Base-by-base conservation (phyloP, 75 land plant species). In the Selaginella tamariscina region DNA sequence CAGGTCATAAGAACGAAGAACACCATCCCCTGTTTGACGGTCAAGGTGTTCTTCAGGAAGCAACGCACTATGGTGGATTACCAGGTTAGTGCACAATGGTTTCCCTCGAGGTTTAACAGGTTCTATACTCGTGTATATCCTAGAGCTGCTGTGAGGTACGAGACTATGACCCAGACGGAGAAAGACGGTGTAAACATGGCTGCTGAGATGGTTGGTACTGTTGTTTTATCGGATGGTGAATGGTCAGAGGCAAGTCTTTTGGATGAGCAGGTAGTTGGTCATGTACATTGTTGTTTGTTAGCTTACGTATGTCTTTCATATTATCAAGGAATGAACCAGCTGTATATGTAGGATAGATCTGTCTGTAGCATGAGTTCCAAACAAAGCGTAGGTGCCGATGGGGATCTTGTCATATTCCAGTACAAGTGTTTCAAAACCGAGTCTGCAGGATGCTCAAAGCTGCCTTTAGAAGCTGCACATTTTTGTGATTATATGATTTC, bases 131-230 rank as follows among this genome's bases (percentile, higher is more conserved):
- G 5, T 39, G 49, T 39, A 5, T 5, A 5, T 39, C 49, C n/a
- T n/a, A 39, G 49, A 39, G 5, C 15, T 39, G 49, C n/a, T n/a
- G n/a, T n/a, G n/a, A n/a, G n/a, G n/a, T n/a, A n/a, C n/a, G n/a
- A n/a, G n/a, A n/a, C n/a, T n/a, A n/a, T n/a, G n/a, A 75, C 67
- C 39, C 71, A 77, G 39, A 55, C 66, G 31, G 77, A 77, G 33
- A 44, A 67, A 54, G 78, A 77, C 33, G 78, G 69, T 67, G 78
- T 65, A 33, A 21, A 74, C 32, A 55, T 68, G 70, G 78, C 78
- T 20, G 71, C 78, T 74, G 78, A 77, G 71, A 74, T 74, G 78
- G 65, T 68, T 68, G 78, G 77, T n/a, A 68, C 33, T 30, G 71
- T 77, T n/a, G 54, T 49, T 49, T 44, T 76, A 31, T 74, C 66